These are phyloP conservation scores for Metschnikowia drakensbergensis DNA, from an alignment of 805 yeast genomes.

Conservation along the genomic window DNA sequence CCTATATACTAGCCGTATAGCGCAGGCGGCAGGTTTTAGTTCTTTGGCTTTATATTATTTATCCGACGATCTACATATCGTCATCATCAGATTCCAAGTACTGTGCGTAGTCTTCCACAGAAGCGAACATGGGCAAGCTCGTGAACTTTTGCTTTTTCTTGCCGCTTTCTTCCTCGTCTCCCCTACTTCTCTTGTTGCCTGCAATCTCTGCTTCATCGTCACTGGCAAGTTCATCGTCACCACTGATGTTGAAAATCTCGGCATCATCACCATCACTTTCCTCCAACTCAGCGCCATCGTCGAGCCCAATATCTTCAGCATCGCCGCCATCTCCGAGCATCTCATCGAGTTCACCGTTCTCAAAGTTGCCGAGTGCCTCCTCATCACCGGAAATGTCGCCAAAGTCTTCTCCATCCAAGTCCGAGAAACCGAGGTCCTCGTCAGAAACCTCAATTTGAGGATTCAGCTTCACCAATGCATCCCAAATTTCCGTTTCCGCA, in stretches of 20 bases:
- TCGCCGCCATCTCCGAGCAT: constrained; percentile 20
- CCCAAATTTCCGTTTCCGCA: constrained; percentile 75
- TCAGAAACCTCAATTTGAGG: constrained; percentile 59
- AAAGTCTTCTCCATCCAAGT: constrained; percentile 45
- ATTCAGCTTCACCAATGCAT: constrained; percentile 68
- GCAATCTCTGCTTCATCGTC: constrained; percentile 16
- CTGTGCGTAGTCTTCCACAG: constrained; percentile 81
- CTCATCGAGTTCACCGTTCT: constrained; percentile 27
- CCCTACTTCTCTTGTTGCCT: constrained; percentile 26
- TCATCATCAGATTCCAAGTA: constrained; percentile 66
- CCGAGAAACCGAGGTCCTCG: constrained; percentile 30
- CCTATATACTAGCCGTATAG: neutral
- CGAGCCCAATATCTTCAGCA: constrained; percentile 14
- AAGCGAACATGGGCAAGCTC: constrained; percentile 79
- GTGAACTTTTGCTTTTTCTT: constrained; percentile 56
- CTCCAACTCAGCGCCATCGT: constrained; percentile 29
- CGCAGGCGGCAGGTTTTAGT: no score
- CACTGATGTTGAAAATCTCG: neutral
- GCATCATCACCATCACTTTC: constrained; percentile 13
- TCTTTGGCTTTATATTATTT: neutral
- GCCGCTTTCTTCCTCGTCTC: constrained; percentile 26
- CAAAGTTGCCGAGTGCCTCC: constrained; percentile 13
- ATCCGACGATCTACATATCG: neutral
- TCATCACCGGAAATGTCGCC: constrained; percentile 21
- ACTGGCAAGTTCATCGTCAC: constrained; percentile 9